These are phyloP conservation scores for Botrytis sinoallii DNA, from an alignment of 2,329 filamentous ascomycete species.

Conservation along the genomic window DNA sequence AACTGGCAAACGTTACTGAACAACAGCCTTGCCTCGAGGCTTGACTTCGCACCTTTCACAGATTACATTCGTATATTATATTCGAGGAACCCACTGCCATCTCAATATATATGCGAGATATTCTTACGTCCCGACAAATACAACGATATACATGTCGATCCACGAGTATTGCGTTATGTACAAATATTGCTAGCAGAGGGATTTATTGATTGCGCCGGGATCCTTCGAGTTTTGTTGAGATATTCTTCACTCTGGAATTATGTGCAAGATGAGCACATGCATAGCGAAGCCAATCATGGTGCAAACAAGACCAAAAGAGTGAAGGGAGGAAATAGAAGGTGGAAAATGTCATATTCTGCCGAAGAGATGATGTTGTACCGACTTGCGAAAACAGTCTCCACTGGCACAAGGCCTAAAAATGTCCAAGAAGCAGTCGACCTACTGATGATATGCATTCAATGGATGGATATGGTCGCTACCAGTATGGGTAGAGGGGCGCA, in stretches of 20 bases:
- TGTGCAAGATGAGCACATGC: conserved; percentile 16
- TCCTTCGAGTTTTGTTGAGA: conserved; percentile 54
- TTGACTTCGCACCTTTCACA: conserved; percentile 53
- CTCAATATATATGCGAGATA: conserved; percentile 53
- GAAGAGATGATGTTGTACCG: conserved; percentile 38
- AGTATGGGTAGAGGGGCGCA: conserved; percentile 47
- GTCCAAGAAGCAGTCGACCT: conserved; percentile 50
- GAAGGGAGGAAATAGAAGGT: conserved; percentile 39
- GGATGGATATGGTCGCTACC: conserved; percentile 57
- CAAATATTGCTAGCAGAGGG: conserved; percentile 51
- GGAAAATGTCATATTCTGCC: conserved; percentile 54
- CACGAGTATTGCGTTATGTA: conserved; percentile 57
- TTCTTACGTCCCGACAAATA: conserved; percentile 53
- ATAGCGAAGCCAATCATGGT: conserved; percentile 24
- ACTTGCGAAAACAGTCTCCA: conserved; percentile 38
- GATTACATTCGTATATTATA: conserved; percentile 49
- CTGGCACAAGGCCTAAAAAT: conserved; percentile 48
- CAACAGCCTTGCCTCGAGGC: conserved; percentile 49
- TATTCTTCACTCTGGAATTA: conserved; percentile 43
- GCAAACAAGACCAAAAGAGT: conserved; percentile 24
- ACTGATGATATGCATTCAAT: conserved; percentile 50
- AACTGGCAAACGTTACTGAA: conserved; percentile 51
- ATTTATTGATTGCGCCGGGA: conserved; percentile 52
- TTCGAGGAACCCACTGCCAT: conserved; percentile 50
- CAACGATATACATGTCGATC: conserved; percentile 50